Evolutionary conservation across 202 grass and related monocot species (phyloP), one percentile per base, ranked within the genome.

Genomic region (Carex arenaria): DNA sequence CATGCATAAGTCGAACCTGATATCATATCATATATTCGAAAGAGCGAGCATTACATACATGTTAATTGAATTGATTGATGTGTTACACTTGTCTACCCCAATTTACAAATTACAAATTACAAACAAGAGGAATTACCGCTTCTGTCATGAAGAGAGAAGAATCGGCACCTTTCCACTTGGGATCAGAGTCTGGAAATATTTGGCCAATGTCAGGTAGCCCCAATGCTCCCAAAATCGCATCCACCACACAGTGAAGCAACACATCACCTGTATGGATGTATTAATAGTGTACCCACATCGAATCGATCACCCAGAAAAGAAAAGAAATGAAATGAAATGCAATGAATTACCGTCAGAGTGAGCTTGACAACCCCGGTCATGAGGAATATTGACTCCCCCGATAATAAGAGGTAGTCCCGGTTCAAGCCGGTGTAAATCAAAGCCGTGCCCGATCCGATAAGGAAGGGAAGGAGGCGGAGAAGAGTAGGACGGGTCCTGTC

Each of bases 351-450:
- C 96, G 52, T 99, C 96, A 61, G 96, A 99, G 85, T 99, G 96
- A 59, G 93, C 96, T 36, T 99, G 88, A 86, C 96, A 99, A 53
- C 96, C 96, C 76, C 93, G 89, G 80, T 99, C 96, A 85, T 99
- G 96, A 61, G 96, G 96, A 83, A 99, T 89, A 88, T 79, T 81
- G 57, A 99, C 82, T 73, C 96, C 96, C 6, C 96, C 96, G 67
- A 99, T 99, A 83, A 99, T 99, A 81, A 99, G 89, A 22, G 93
- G 91, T 68, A 99, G 85, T 30, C 54, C 84, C 26, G 93, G 96
- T 80, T 99, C 96, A 61, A 99, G 96, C 79, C 96, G 93, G 85
- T 99, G 96, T 80, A 99, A 93, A 87, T 99, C 96, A 74, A 99
- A 99, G 3, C 96, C 96, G 68, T 99, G 96, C 4, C 93, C 96